A percentile compares a stretch with the other conserved stretches of the same genome.
phyloP scores from a whole-genome alignment of 2,329 filamentous ascomycete genomes.

The Endothia cerciana region DNA sequence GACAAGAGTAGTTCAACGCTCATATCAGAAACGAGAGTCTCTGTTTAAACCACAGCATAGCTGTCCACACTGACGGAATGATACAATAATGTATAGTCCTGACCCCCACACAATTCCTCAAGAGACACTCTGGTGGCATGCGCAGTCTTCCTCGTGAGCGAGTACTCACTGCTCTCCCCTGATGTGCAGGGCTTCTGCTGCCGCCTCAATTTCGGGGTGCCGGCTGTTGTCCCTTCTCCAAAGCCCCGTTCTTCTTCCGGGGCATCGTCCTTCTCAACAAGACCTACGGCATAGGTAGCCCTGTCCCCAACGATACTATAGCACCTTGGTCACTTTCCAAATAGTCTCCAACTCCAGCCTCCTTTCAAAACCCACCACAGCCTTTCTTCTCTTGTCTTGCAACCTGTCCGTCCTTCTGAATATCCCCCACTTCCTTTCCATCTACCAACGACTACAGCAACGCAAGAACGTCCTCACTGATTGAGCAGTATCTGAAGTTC shows the following conservation, averaged over 20 bases:
- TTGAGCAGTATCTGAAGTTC: neutral
- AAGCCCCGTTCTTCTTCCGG: neutral
- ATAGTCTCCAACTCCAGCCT: neutral
- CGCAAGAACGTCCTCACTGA: neutral
- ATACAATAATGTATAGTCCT: neutral
- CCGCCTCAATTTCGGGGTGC: neutral
- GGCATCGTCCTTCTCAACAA: neutral
- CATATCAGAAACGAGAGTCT: neutral
- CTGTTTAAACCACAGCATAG: neutral
- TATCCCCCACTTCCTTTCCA: neutral
- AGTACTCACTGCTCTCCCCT: neutral
- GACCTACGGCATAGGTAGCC: neutral
- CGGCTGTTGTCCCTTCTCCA: neutral
- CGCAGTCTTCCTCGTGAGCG: neutral
- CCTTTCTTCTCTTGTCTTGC: neutral
- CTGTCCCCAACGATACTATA: neutral
- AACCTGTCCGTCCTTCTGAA: neutral
- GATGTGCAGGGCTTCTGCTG: neutral
- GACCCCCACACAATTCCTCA: too few relatives aligned
- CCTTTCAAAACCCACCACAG: too few relatives aligned
- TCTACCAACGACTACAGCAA: neutral
- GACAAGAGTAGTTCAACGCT: neutral
- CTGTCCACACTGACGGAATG: neutral
- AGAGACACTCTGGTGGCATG: neutral
- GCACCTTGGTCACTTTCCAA: neutral